phyloP scores from a whole-genome alignment of 2,329 filamentous ascomycete species.

The Nothophoma quercina region DNA sequence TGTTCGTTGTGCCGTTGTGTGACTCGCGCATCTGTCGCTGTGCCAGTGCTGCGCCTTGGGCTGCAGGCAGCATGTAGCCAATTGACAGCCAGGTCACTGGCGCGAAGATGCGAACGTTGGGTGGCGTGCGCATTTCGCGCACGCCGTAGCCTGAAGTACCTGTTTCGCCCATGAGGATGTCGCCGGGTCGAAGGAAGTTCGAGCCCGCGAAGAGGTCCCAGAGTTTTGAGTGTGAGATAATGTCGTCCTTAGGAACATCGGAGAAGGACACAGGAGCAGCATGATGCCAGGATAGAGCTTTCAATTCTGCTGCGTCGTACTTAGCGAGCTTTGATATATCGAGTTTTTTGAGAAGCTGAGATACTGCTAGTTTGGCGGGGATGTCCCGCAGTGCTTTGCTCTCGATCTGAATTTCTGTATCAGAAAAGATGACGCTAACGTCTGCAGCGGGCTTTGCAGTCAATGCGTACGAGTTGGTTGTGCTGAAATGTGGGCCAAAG shows the following conservation, averaged over 20 bases:
- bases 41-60: constrained; percentile 61
- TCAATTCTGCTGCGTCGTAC: constrained; percentile 1
- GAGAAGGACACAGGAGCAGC: not conserved
- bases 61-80: constrained; percentile 66
- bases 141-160: constrained; percentile 54
- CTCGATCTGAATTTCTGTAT: constrained; percentile 43
- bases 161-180: constrained; percentile 66
- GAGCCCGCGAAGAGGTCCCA: constrained; percentile 58
- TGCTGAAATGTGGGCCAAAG: constrained; percentile 58
- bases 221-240: constrained; percentile 59
- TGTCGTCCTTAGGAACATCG: constrained; percentile 5
- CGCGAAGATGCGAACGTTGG: constrained; percentile 18
- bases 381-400: constrained; percentile 47
- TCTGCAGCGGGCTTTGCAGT: constrained; percentile 49
- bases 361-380: constrained; percentile 35
- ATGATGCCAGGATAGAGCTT: constrained; percentile 4
- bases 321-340: constrained; percentile 1
- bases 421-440: constrained; percentile 45
- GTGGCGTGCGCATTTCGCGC: constrained; percentile 23
- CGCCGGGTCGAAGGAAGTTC: constrained; percentile 60
- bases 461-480: constrained; percentile 56
- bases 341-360: constrained; percentile 2
- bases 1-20: constrained; percentile 13
- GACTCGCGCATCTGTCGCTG: constrained; percentile 4
- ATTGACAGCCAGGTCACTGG: constrained; percentile 54